These are phyloP conservation scores for Pontederia paniculata DNA, from an alignment of 176 grass and related monocot genomes.

Conservation along the genomic window DNA sequence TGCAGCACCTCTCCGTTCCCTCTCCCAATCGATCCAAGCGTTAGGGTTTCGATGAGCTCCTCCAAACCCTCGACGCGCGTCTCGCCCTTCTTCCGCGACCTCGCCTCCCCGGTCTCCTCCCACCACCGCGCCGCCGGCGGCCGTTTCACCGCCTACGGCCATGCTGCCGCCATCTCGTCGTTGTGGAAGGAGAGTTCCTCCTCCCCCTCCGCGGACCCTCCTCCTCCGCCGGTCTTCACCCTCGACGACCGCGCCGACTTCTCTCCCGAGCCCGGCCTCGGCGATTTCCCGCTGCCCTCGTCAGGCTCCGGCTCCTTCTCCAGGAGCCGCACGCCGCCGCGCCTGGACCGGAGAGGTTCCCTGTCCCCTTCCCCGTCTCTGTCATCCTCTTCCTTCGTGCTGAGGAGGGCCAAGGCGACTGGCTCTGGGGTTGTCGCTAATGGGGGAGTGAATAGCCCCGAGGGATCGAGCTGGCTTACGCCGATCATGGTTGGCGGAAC, in stretches of 20 bases:
- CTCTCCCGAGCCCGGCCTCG: constrained; percentile 4
- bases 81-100: constrained; percentile 9
- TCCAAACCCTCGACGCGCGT: background rate
- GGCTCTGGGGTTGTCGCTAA: background rate
- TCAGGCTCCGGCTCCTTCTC: background rate
- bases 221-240: constrained; percentile 9
- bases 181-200: background rate
- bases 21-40: no score
- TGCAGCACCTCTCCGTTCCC: no score
- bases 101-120: constrained; percentile 6
- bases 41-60: background rate
- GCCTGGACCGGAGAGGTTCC: background rate
- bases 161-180: background rate
- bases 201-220: background rate
- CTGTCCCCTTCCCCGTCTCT: background rate
- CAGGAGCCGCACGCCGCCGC: background rate
- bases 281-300: constrained; percentile 1
- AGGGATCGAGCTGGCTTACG: background rate
- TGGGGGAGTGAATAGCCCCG: background rate
- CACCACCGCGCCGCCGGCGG: background rate
- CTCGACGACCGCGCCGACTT: constrained; percentile 5
- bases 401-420: background rate
- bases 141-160: background rate
- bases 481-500: background rate
- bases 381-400: background rate